Base-by-base conservation (phyloP, 192 early-diverging fungal species). In the Backusella macrospora region DNA sequence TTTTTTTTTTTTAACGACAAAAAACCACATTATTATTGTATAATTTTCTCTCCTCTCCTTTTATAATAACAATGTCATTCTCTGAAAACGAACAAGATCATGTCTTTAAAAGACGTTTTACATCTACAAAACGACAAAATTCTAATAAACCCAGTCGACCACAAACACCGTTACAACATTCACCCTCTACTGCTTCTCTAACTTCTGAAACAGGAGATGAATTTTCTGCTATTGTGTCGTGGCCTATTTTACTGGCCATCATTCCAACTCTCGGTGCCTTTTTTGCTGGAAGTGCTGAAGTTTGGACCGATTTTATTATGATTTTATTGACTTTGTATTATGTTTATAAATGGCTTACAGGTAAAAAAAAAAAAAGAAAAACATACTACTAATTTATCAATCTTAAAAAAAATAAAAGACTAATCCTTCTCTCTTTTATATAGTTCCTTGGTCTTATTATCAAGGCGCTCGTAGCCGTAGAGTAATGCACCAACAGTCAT, bases 391-490 rank as follows among this genome's bases (percentile, higher is more conserved):
- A n/a, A n/a, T n/a, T n/a, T n/a, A n/a, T n/a, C n/a, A n/a, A n/a
- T n/a, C n/a, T n/a, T n/a, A n/a, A n/a, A n/a, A n/a, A n/a, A n/a
- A n/a, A n/a, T n/a, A n/a, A n/a, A n/a, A n/a, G n/a, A n/a, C n/a
- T n/a, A n/a, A n/a, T n/a, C n/a, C n/a, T n/a, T n/a, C n/a, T n/a
- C n/a, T n/a, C n/a, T n/a, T n/a, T n/a, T n/a, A n/a, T n/a, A n/a
- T n/a, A 89, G 88, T 86, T 0, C 88, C 88, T 16, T 89, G 88
- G 88, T 80, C 86, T 37, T 78, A 86, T 37, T 89, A 89, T 74
- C 80, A 89, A 70, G 77, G 84, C 39, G 84, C 88, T 15, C 70
- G 83, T 40, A 82, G 80, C 16, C 74, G 86, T 68, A 80, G 88
- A 47, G 65, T 80, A 9, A 34, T 85, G 4, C 68, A 78, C 49